A percentile compares a stretch with the other conserved stretches of the same genome.
Evolutionary conservation across 2,329 filamentous ascomycete species (phyloP).

Genomic region (Chaetomiaceae sp.): DNA sequence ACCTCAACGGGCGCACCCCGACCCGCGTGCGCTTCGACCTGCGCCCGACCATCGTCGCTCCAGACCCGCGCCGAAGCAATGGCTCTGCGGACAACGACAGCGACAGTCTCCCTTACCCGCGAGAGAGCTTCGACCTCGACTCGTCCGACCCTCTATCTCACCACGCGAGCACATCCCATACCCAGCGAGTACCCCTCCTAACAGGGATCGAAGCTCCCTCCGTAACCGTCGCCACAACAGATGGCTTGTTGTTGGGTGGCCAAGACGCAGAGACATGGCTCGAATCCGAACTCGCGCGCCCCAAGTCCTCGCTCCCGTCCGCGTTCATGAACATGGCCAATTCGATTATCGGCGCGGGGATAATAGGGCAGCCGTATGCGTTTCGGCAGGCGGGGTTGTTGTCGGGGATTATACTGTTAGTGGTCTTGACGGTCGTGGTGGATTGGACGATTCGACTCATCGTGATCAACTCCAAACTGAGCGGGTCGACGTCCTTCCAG

Average conservation of each 20-base stretch:
- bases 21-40: conserved; percentile 73
- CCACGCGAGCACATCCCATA: conserved; percentile 22
- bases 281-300: conserved; percentile 56
- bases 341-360: conserved; percentile 81
- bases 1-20: conserved; percentile 43
- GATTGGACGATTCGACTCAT: conserved; percentile 99
- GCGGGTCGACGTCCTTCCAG: conserved; percentile 90
- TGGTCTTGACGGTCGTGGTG: conserved; percentile 74
- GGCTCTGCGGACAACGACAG: conserved; percentile 1
- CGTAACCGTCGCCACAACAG: conserved; percentile 48
- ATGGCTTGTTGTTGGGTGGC: conserved; percentile 2
- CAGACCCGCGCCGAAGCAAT: neutral
- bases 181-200: conserved; percentile 66
- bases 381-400: conserved; percentile 85
- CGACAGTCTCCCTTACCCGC: conserved; percentile 22
- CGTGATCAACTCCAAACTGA: conserved; percentile 95
- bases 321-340: conserved; percentile 99
- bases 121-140: conserved; percentile 28
- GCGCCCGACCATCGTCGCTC: conserved; percentile 42
- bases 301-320: conserved; percentile 78
- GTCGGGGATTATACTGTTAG: conserved; percentile 72
- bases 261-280: conserved; percentile 40
- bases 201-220: conserved; percentile 81
- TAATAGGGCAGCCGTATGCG: conserved; percentile 89
- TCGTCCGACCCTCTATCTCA: conserved; percentile 31